A percentile compares a stretch with the other conserved stretches of the same genome.
Evolutionary conservation across 2,329 filamentous ascomycete genomes (phyloP).

Genomic region (Beauveria australis): DNA sequence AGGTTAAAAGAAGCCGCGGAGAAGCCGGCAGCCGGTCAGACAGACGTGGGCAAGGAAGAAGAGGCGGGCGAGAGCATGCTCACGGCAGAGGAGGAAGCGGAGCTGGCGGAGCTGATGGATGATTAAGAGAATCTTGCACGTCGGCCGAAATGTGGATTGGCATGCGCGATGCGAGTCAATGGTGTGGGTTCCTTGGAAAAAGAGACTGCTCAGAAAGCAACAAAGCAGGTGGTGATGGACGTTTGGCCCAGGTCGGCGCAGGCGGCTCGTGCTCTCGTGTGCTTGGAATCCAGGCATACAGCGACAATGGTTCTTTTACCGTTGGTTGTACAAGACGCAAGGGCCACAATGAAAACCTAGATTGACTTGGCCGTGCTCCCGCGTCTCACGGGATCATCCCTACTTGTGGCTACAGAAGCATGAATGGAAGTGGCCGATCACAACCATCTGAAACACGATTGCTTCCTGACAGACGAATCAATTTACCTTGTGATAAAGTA

Average conservation of each 20-base stretch:
- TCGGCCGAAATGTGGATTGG: background rate
- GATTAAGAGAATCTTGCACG: constrained; percentile 32
- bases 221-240: background rate
- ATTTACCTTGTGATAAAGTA: background rate
- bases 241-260: background rate
- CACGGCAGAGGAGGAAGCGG: constrained; percentile 86
- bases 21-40: constrained; percentile 41
- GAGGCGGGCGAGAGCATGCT: constrained; percentile 39
- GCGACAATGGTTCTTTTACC: background rate
- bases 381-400: background rate
- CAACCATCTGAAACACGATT: background rate
- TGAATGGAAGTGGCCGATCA: background rate
- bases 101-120: constrained; percentile 85
- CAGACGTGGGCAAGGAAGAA: constrained; percentile 39
- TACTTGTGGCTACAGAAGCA: background rate
- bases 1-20: constrained; percentile 38
- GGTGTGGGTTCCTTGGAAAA: background rate
- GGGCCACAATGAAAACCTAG: no score
- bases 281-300: background rate
- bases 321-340: background rate
- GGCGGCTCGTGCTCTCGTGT: background rate
- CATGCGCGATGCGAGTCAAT: background rate
- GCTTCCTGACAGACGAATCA: background rate
- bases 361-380: background rate
- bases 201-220: background rate